These are phyloP conservation scores for Mytilinidion resinicola DNA, from an alignment of 495 filamentous ascomycete genomes.

Conservation along the genomic window DNA sequence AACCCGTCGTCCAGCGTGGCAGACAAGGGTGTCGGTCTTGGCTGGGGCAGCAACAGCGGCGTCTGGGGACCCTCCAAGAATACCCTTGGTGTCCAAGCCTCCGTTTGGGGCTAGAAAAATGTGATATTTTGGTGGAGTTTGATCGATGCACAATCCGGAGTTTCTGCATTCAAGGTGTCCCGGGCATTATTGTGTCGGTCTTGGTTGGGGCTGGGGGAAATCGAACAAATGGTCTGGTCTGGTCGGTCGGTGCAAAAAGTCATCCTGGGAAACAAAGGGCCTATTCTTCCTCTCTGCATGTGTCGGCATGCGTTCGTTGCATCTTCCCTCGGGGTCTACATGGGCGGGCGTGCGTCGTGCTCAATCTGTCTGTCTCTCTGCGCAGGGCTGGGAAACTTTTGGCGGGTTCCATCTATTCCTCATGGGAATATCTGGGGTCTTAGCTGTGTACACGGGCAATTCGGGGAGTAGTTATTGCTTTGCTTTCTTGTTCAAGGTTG, in stretches of 20 bases:
- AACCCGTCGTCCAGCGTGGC: conserved; percentile 43
- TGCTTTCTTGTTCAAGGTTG: neutral
- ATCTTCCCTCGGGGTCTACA: neutral
- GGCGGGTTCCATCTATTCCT: conserved; percentile 3
- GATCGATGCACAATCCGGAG: conserved; percentile 30
- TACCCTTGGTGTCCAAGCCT: conserved; percentile 36
- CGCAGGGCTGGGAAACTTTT: conserved; percentile 3
- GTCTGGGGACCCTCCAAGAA: conserved; percentile 35
- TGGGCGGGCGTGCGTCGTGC: neutral
- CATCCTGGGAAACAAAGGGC: conserved; percentile 1
- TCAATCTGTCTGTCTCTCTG: conserved; percentile 13
- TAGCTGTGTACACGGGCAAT: too few relatives aligned
- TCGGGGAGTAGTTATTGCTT: neutral
- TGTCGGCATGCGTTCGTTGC: conserved; percentile 1
- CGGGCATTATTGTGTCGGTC: conserved; percentile 28
- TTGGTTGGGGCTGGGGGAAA: conserved; percentile 25
- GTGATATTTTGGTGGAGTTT: conserved; percentile 20
- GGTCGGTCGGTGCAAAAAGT: conserved; percentile 22
- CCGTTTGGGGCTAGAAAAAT: conserved; percentile 37
- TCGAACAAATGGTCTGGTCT: neutral
- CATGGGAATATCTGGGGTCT: too few relatives aligned
- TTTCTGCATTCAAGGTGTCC: conserved; percentile 34
- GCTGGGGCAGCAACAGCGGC: conserved; percentile 35
- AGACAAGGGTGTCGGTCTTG: conserved; percentile 32
- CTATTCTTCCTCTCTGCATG: conserved; percentile 11